Conservation (phyloP, 108 stramenopile genomes). For the Stephanodiscus triporus region DNA sequence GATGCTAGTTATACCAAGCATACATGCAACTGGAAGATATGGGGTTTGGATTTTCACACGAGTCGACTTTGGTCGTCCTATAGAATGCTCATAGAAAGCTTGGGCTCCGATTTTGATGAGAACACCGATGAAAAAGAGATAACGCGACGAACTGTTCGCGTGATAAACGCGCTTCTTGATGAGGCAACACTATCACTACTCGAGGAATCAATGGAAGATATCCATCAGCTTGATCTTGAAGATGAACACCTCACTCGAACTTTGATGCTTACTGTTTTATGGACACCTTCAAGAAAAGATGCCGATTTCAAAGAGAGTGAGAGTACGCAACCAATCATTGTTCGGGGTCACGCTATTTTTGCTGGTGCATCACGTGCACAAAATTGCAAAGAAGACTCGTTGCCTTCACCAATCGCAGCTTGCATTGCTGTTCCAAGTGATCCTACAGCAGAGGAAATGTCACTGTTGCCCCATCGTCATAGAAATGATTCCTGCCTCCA, state of each 20-base stretch:
- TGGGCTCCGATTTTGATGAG: constrained; percentile 8
- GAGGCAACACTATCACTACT: constrained; percentile 15
- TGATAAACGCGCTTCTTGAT: constrained; percentile 21
- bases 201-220: background rate
- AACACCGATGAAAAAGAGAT: background rate
- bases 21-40: constrained; percentile 43
- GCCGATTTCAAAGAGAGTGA: background rate
- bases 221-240: background rate
- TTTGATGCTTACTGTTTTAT: constrained; percentile 45
- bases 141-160: background rate
- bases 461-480: constrained; percentile 36
- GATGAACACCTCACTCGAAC: constrained; percentile 14
- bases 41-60: constrained; percentile 72
- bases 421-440: constrained; percentile 37
- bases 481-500: background rate
- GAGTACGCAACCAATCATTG: constrained; percentile 7
- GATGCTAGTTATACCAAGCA: constrained; percentile 39
- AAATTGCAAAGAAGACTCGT: background rate
- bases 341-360: constrained; percentile 41
- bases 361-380: constrained; percentile 13
- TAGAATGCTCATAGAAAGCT: constrained; percentile 18
- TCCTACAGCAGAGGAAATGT: constrained; percentile 22
- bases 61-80: constrained; percentile 58
- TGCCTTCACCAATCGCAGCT: constrained; percentile 45
- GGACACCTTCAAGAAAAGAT: constrained; percentile 34